phyloP scores from a whole-genome alignment of 2,329 filamentous ascomycete genomes.

The Colletotrichum higginsianum region DNA sequence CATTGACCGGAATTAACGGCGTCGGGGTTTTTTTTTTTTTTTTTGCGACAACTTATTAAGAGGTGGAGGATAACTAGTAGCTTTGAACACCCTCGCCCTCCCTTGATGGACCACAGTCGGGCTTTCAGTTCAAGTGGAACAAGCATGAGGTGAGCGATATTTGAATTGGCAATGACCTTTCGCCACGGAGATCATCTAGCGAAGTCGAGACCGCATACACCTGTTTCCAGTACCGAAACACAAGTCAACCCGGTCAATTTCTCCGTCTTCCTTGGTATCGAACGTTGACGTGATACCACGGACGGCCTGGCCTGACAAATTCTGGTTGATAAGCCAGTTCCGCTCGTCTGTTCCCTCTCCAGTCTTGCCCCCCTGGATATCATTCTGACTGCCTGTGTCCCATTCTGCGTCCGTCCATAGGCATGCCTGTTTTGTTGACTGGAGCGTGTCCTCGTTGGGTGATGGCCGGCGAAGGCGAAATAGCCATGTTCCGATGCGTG shows the following conservation, averaged over 20 bases:
- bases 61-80: no score
- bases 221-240: not conserved
- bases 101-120: no score
- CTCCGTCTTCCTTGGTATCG: not conserved
- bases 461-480: not conserved
- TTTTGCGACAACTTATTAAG: no score
- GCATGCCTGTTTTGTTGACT: constrained; percentile 6
- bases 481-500: not conserved
- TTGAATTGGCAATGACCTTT: no score
- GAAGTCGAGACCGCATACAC: not conserved
- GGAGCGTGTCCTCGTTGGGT: not conserved
- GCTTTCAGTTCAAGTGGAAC: no score
- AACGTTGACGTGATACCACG: constrained; percentile 14
- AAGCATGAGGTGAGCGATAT: no score
- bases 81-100: no score
- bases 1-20: no score
- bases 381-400: no score
- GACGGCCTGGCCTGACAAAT: not conserved
- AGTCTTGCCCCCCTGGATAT: not conserved
- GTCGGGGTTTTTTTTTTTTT: no score
- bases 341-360: not conserved
- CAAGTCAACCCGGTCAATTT: not conserved
- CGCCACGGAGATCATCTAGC: not conserved
- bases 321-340: constrained; percentile 1
- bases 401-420: not conserved